phyloP scores from a whole-genome alignment of 1,284 basidiomycete genomes.

The Marasmius fiardii region DNA sequence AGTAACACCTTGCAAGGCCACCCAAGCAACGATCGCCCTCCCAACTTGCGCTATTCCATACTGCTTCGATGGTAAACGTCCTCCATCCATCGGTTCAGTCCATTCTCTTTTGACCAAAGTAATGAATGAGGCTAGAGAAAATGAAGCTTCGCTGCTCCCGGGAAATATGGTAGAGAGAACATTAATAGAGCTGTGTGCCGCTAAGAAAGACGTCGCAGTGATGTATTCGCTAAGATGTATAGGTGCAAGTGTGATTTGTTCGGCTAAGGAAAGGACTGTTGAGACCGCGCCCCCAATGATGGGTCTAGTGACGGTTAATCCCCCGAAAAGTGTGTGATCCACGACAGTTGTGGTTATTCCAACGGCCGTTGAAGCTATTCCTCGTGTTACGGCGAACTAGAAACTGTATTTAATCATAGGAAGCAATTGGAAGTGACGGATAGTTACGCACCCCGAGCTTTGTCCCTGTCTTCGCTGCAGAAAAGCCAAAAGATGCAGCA shows the following conservation, averaged over 20 bases:
- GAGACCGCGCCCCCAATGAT: constrained; percentile 55
- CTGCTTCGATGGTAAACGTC: constrained; percentile 53
- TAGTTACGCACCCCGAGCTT: constrained; percentile 55
- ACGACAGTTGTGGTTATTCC: constrained; percentile 54
- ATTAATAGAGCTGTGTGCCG: constrained; percentile 71
- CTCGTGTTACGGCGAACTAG: constrained; percentile 68
- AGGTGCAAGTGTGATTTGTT: constrained; percentile 68
- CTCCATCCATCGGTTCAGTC: constrained; percentile 49
- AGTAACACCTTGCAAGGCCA: constrained; percentile 73
- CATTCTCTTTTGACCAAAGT: constrained; percentile 70
- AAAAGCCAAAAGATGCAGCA: constrained; percentile 59
- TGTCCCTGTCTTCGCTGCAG: constrained; percentile 63
- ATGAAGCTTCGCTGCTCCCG: constrained; percentile 71
- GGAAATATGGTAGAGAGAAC: constrained; percentile 69
- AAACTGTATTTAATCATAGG: constrained; percentile 3
- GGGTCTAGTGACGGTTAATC: constrained; percentile 51
- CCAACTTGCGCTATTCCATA: constrained; percentile 63
- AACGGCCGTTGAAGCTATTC: constrained; percentile 54
- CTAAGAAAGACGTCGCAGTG: constrained; percentile 69
- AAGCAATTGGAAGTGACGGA: constrained; percentile 8
- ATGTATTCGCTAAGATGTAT: constrained; percentile 72
- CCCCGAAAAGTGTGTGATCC: constrained; percentile 63
- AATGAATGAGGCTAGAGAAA: constrained; percentile 76
- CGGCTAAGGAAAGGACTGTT: constrained; percentile 60
- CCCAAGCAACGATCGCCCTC: constrained; percentile 72